Evolutionary conservation across 305 asterid species (phyloP).

Genomic region (Fraxinus greggii): DNA sequence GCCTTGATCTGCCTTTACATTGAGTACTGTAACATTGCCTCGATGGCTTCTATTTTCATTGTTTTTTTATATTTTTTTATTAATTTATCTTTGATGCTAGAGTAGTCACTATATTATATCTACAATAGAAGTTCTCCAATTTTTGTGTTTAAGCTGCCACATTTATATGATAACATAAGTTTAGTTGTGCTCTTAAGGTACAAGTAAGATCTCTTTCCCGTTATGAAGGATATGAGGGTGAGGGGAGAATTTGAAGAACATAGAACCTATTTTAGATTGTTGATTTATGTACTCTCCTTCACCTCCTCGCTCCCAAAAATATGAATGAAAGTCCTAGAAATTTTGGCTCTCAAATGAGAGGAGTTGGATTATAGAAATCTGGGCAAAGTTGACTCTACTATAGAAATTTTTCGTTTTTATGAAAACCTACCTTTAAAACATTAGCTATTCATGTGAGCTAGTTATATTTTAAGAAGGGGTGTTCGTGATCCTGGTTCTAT

Average conservation of each 20-base stretch:
- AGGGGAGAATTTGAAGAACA: neutral
- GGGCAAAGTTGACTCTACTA: neutral
- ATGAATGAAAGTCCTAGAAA: neutral
- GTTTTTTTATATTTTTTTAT: neutral
- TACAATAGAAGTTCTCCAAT: neutral
- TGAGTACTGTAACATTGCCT: neutral
- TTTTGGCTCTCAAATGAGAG: neutral
- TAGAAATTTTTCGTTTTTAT: neutral
- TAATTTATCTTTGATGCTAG: neutral
- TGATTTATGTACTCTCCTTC: neutral
- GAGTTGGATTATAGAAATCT: neutral
- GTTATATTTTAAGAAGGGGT: neutral
- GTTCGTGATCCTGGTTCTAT: neutral
- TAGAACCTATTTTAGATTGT: neutral
- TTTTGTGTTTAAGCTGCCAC: neutral
- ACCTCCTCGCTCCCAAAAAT: neutral
- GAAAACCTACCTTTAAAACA: neutral
- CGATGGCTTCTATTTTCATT: neutral
- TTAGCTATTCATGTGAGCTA: neutral
- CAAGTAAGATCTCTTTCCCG: neutral
- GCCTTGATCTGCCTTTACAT: slow-evolving; percentile 23
- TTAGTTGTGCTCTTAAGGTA: neutral
- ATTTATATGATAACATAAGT: neutral
- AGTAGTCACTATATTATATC: neutral
- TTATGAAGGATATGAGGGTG: neutral